Percentiles rank a stretch among this genome's conserved stretches.
These are phyloP conservation scores for Psilocybe sp. DNA, from an alignment of 768 basidiomycete species.

Conservation along the genomic window DNA sequence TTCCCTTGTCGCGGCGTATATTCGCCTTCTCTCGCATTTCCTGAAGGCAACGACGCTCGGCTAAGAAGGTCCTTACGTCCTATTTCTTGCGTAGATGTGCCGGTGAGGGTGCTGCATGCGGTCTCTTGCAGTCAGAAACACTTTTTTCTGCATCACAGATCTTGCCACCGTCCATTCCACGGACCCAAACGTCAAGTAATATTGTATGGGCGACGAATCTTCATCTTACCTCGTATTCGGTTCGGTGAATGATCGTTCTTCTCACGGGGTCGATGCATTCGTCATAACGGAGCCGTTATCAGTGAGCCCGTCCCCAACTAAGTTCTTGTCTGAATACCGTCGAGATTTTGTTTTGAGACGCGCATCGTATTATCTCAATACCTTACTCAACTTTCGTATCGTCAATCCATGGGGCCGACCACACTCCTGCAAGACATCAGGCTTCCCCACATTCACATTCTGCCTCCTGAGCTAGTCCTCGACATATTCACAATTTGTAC, in stretches of 20 bases:
- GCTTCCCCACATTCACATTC: conserved; percentile 21
- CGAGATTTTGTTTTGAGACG: too few relatives aligned
- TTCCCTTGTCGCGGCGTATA: background rate
- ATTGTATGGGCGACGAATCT: too few relatives aligned
- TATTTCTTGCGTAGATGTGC: too few relatives aligned
- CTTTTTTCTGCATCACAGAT: too few relatives aligned
- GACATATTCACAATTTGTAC: conserved; percentile 54
- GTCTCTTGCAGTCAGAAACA: too few relatives aligned
- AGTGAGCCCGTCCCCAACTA: too few relatives aligned
- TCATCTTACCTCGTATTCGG: background rate
- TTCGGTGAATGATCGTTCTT: conserved; percentile 3
- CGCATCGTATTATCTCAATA: background rate
- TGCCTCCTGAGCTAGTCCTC: conserved; percentile 63
- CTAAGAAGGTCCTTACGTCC: too few relatives aligned
- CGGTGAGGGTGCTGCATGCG: too few relatives aligned
- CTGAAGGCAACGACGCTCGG: background rate
- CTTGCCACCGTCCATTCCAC: too few relatives aligned
- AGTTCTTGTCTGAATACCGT: too few relatives aligned
- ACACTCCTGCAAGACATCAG: background rate
- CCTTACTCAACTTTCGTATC: background rate
- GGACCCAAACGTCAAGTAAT: too few relatives aligned
- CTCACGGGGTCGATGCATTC: conserved; percentile 2
- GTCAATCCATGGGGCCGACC: background rate
- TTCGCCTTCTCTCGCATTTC: background rate
- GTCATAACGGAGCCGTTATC: too few relatives aligned